phyloP scores from a whole-genome alignment of 345 rosid genomes.

The Dipteronia dyeriana region DNA sequence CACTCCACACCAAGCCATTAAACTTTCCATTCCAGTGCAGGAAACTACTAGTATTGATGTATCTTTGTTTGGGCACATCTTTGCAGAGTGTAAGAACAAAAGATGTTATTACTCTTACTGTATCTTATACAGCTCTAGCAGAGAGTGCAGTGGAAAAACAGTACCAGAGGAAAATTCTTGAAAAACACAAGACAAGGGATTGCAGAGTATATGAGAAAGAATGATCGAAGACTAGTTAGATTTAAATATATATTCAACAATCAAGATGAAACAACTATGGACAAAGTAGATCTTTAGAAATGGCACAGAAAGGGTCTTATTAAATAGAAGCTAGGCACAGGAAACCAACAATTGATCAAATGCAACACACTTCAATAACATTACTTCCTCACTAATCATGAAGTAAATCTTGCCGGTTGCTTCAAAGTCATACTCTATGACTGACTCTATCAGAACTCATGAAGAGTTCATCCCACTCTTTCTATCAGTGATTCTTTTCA shows the following conservation, averaged over 20 bases:
- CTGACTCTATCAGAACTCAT: not conserved
- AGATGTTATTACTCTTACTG: not conserved
- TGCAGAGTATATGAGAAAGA: not conserved
- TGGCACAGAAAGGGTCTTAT: not conserved
- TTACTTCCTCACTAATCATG: not conserved
- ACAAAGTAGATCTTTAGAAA: not conserved
- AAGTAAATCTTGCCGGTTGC: not conserved
- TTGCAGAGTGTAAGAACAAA: not conserved
- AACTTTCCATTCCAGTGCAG: not conserved
- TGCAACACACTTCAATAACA: not conserved
- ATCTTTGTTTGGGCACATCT: not conserved
- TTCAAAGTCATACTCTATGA: not conserved
- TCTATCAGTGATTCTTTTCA: not conserved
- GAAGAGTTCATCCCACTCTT: not conserved
- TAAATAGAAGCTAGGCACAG: not conserved
- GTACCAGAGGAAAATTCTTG: not conserved
- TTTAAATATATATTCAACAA: not conserved
- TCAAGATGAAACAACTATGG: not conserved
- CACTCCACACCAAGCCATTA: too few relatives aligned
- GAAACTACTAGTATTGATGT: not conserved
- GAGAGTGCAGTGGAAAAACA: not conserved
- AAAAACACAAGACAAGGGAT: not conserved
- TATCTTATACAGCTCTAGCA: not conserved
- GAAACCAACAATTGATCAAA: too few relatives aligned
- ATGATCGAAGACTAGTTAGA: not conserved